phyloP scores from a whole-genome alignment of 1,284 basidiomycete genomes.

The Anthracocystis panici-leucophaei region DNA sequence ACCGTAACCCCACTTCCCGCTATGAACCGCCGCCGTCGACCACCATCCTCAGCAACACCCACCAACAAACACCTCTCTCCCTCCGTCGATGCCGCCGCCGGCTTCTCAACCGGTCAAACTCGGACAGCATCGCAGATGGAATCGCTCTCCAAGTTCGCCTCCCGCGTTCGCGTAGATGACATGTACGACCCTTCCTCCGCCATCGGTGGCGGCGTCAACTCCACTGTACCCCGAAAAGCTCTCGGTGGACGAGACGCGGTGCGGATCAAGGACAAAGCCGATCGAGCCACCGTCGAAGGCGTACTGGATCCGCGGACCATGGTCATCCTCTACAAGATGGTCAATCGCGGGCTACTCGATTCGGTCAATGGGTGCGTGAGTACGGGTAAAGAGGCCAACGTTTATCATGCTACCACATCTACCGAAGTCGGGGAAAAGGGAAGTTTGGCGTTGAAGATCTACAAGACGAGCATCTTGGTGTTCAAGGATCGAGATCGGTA shows the following conservation, averaged over 20 bases:
- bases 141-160: conserved; percentile 59
- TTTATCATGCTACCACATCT: conserved; percentile 65
- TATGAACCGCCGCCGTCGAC: conserved; percentile 51
- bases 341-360: conserved; percentile 60
- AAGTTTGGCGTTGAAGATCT: conserved; percentile 84
- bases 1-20: conserved; percentile 43
- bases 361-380: conserved; percentile 64
- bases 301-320: conserved; percentile 68
- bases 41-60: conserved; percentile 6
- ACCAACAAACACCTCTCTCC: conserved; percentile 1
- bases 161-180: conserved; percentile 56
- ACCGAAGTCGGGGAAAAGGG: conserved; percentile 19
- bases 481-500: conserved; percentile 98
- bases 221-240: conserved; percentile 64
- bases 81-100: conserved; percentile 17
- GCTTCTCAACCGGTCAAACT: conserved; percentile 22
- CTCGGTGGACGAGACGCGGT: conserved; percentile 52
- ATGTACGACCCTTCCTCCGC: conserved; percentile 64
- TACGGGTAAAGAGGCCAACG: conserved; percentile 68
- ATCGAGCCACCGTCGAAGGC: conserved; percentile 67
- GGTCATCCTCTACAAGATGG: conserved; percentile 68
- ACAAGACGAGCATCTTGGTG: conserved; percentile 96
- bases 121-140: conserved; percentile 62
- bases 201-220: conserved; percentile 62
- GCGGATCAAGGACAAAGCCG: conserved; percentile 66